A percentile compares a stretch with the other conserved stretches of the same genome.
phyloP scores from a whole-genome alignment of 306 rosid genomes.

The Dryas octopetala region DNA sequence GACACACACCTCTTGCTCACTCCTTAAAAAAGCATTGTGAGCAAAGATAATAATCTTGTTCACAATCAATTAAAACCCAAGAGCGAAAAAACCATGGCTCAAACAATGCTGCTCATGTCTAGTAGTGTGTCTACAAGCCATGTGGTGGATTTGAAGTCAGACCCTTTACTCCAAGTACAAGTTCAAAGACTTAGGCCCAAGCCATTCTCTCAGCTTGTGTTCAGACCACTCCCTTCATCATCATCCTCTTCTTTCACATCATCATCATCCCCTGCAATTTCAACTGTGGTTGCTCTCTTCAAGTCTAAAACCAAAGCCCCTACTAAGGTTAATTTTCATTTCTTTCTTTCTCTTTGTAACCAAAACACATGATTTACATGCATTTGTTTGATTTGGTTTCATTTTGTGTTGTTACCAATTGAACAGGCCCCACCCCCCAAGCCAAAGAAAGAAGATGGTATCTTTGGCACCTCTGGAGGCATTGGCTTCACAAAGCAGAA shows the following conservation, averaged over 20 bases:
- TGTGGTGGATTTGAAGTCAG: slow-evolving; percentile 51
- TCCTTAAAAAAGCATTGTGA: not conserved
- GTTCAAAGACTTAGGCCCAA: slow-evolving; percentile 58
- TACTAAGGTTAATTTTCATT: slow-evolving; percentile 43
- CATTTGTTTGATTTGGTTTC: not conserved
- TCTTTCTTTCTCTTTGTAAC: slow-evolving; percentile 4
- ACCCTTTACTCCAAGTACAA: slow-evolving; percentile 53
- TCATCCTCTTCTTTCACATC: slow-evolving; percentile 26
- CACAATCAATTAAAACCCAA: not conserved
- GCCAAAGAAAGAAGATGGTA: slow-evolving; percentile 85
- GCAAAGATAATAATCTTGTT: slow-evolving; percentile 9
- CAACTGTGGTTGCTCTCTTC: slow-evolving; percentile 60
- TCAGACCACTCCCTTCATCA: slow-evolving; percentile 45
- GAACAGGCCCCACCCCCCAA: slow-evolving; percentile 58
- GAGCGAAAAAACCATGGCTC: slow-evolving; percentile 56
- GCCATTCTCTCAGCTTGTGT: slow-evolving; percentile 40
- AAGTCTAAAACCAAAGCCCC: slow-evolving; percentile 85
- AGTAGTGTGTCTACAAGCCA: slow-evolving; percentile 51
- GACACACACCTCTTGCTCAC: slow-evolving; percentile 20
- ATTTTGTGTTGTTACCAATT: not conserved
- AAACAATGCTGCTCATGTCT: slow-evolving; percentile 78
- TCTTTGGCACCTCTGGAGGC: slow-evolving; percentile 97
- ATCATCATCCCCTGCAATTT: slow-evolving; percentile 33
- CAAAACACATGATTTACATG: not conserved
- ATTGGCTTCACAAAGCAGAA: slow-evolving; percentile 96